Conservation (phyloP, 805 yeast genomes). For the Ogataea ganodermae region DNA sequence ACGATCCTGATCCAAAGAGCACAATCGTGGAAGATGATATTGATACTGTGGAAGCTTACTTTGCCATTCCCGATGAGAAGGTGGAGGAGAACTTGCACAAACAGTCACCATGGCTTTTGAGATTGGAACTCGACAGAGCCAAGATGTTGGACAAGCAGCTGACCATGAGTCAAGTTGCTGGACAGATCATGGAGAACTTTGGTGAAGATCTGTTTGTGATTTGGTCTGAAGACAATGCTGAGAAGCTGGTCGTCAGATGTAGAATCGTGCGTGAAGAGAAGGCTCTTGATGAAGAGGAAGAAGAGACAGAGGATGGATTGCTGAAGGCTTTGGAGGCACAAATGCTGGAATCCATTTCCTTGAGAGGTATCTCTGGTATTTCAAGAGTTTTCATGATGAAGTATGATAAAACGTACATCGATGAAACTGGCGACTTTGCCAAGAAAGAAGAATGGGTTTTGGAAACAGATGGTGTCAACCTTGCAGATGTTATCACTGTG, state of each 20-base stretch:
- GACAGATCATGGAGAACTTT: constrained; percentile 87
- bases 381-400: constrained; percentile 90
- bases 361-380: constrained; percentile 95
- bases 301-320: constrained; percentile 95
- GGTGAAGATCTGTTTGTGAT: constrained; percentile 95
- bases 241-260: constrained; percentile 94
- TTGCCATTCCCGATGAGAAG: constrained; percentile 96
- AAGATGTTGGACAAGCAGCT: constrained; percentile 97
- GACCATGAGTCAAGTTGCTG: constrained; percentile 98
- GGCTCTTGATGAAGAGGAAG: constrained; percentile 87
- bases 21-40: constrained; percentile 97
- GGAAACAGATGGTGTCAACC: constrained; percentile 97
- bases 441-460: constrained; percentile 96
- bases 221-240: constrained; percentile 99
- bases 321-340: constrained; percentile 92
- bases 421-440: constrained; percentile 79
- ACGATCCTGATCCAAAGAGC: constrained; percentile 96
- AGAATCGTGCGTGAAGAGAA: constrained; percentile 97
- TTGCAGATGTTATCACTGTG: constrained; percentile 91
- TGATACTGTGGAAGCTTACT: constrained; percentile 96
- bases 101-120: constrained; percentile 97
- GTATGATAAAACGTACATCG: constrained; percentile 70
- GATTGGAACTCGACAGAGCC: constrained; percentile 97
- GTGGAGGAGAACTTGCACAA: constrained; percentile 91
- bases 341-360: constrained; percentile 91